These are phyloP conservation scores for Pseudopyricularia cyperi DNA, from an alignment of 2,329 filamentous ascomycete species.

Conservation along the genomic window DNA sequence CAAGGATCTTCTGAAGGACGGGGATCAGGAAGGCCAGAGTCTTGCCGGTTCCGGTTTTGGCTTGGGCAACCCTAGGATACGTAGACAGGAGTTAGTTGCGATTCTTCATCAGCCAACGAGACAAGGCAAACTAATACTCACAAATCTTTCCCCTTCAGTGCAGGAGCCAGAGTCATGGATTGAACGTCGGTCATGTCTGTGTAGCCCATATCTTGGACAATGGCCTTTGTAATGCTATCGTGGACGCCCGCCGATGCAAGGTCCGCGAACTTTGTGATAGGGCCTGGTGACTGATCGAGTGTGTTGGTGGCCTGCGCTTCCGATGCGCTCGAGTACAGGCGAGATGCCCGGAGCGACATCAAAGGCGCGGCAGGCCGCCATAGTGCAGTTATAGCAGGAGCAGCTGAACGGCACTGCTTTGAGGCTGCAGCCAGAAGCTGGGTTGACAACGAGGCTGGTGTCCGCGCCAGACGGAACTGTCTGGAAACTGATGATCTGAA, in stretches of 20 bases:
- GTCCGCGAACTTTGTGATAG: conserved; percentile 24
- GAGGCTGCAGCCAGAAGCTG: neutral
- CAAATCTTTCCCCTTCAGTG: conserved; percentile 71
- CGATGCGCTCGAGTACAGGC: neutral
- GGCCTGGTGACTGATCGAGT: neutral
- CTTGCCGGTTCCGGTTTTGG: conserved; percentile 94
- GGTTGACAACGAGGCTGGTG: neutral
- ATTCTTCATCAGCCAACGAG: conserved; percentile 9
- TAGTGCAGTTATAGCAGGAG: neutral
- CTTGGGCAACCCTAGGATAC: conserved; percentile 63
- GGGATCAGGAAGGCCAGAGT: conserved; percentile 88
- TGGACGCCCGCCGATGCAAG: conserved; percentile 41
- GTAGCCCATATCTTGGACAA: conserved; percentile 63
- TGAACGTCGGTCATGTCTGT: conserved; percentile 90
- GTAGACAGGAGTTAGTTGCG: neutral
- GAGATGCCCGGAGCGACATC: neutral
- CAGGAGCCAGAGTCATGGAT: conserved; percentile 65
- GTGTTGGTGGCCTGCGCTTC: neutral
- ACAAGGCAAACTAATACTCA: conserved; percentile 29
- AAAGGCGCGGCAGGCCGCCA: neutral
- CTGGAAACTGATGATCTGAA: neutral
- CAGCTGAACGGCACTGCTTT: neutral
- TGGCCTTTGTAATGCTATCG: conserved; percentile 48
- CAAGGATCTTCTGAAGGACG: conserved; percentile 65
- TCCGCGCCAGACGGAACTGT: neutral